Evolutionary conservation across 78 protist genomes (phyloP), one percentile per base, ranked within the genome.

Genomic region (Dictyostelium capitatum): DNA sequence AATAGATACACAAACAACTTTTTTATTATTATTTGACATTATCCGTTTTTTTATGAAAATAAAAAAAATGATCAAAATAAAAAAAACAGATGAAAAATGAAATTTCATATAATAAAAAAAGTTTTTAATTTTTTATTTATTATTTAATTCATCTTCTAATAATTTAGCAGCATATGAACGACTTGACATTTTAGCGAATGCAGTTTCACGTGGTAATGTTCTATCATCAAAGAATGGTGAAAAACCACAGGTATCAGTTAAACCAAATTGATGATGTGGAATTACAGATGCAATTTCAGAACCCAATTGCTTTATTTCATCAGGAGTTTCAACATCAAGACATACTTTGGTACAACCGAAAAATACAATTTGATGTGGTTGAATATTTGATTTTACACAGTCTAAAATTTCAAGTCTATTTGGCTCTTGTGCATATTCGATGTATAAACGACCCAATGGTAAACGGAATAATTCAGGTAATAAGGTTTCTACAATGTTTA

Each of bases 191-290:
- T 87, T 87, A 2, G 59, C 28, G 17, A 87, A 32, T 17, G 78
- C 83, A 14, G 37, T 15, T 1, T 74, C 92, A n/a, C 62, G 17
- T 2, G 80, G n/a, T 4, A 54, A 47, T 1, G 92, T 10, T 51
- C 0, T 3, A 37, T 77, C 92, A 65, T 87, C 92, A 67, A 28
- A 64, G 32, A 87, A 87, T 7, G 92, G 92, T 1, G 84, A 77
- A 46, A 59, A 87, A 17, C 92, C 92, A 74, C 92, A 84, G 0
- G 62, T 46, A 47, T 84, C 92, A 47, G 69, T 46, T 1, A 80
- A 46, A 59, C 92, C 92, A 75, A 84, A 37, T 47, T 59, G 74
- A 0, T 41, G 12, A 1, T 11, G 1, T 15, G 82, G 77, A 28
- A 84, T 62, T 2, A 14, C 12, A n/a, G 23, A 30, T 2, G 83